Evolutionary conservation across 2,329 filamentous ascomycete species (phyloP).

Genomic region (Penicillium sp.): DNA sequence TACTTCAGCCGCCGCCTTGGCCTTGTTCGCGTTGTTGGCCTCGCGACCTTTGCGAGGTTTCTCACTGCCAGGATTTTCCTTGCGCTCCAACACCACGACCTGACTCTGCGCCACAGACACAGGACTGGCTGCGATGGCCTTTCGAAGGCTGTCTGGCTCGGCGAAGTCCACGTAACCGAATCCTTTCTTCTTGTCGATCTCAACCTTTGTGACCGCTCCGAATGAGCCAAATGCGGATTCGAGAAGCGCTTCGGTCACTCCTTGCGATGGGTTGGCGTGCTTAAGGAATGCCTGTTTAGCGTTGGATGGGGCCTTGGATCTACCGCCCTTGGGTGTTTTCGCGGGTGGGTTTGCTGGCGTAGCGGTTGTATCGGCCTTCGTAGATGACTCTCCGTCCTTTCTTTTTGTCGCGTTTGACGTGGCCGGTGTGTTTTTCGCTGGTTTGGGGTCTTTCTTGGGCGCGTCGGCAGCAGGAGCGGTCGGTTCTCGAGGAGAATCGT

Average conservation of each 20-base stretch:
- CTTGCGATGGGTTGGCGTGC: constrained; percentile 84
- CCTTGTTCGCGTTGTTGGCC: constrained; percentile 10
- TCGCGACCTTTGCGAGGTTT: constrained; percentile 35
- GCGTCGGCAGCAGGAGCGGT: constrained; percentile 5
- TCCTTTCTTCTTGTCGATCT: constrained; percentile 92
- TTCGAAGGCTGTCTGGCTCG: constrained; percentile 69
- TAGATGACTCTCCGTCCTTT: constrained; percentile 26
- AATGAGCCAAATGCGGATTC: constrained; percentile 73
- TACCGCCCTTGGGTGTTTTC: constrained; percentile 29
- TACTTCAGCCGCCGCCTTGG: constrained; percentile 9
- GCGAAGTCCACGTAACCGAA: constrained; percentile 92
- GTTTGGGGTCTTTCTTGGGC: constrained; percentile 27
- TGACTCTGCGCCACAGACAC: constrained; percentile 80
- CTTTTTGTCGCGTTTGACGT: constrained; percentile 17
- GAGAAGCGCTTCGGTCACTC: constrained; percentile 80
- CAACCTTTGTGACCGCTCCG: constrained; percentile 74
- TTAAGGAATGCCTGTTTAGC: constrained; percentile 67
- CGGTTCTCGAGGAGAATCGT: constrained; percentile 22
- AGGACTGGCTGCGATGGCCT: constrained; percentile 79
- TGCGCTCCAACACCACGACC: constrained; percentile 77
- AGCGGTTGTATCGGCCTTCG: constrained; percentile 19
- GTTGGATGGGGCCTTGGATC: constrained; percentile 30
- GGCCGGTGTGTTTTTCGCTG: constrained; percentile 17
- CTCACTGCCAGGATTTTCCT: constrained; percentile 35
- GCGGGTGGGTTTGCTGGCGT: constrained; percentile 17